These are phyloP conservation scores for Malassezia globosa DNA, from an alignment of 1,284 basidiomycete genomes.

Conservation along the genomic window DNA sequence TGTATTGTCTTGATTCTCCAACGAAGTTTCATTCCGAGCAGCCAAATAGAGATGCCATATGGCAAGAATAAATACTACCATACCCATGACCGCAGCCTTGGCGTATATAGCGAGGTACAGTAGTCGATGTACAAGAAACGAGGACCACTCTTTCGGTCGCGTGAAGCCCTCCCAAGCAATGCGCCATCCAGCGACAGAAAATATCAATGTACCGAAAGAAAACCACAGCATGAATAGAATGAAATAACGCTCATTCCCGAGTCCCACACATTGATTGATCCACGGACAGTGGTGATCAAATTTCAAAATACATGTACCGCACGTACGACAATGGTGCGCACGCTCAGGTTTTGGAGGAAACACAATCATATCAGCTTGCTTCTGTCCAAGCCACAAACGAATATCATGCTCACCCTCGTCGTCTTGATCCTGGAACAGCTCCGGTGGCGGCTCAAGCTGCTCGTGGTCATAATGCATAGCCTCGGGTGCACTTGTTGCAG, in stretches of 20 bases:
- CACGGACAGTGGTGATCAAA: slow-evolving; percentile 58
- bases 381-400: slow-evolving; percentile 30
- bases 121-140: slow-evolving; percentile 57
- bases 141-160: slow-evolving; percentile 53
- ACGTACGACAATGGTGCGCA: slow-evolving; percentile 87
- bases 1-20: slow-evolving; percentile 78
- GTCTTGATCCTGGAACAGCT: slow-evolving; percentile 19
- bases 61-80: slow-evolving; percentile 70
- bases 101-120: slow-evolving; percentile 56
- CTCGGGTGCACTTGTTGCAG: not conserved
- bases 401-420: slow-evolving; percentile 39
- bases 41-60: slow-evolving; percentile 70
- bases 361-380: slow-evolving; percentile 29
- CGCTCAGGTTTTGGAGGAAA: slow-evolving; percentile 65
- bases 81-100: slow-evolving; percentile 59
- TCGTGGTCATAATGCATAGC: not conserved
- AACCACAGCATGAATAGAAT: slow-evolving; percentile 70
- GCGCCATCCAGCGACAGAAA: slow-evolving; percentile 20
- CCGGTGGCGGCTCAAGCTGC: not conserved
- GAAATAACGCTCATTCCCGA: slow-evolving; percentile 92
- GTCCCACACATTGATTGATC: slow-evolving; percentile 90
- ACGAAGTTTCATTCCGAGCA: slow-evolving; percentile 70
- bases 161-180: slow-evolving; percentile 15
- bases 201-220: slow-evolving; percentile 28
- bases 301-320: slow-evolving; percentile 79